phyloP scores from a whole-genome alignment of 1,284 basidiomycete genomes.

The Cerioporus squamosus region DNA sequence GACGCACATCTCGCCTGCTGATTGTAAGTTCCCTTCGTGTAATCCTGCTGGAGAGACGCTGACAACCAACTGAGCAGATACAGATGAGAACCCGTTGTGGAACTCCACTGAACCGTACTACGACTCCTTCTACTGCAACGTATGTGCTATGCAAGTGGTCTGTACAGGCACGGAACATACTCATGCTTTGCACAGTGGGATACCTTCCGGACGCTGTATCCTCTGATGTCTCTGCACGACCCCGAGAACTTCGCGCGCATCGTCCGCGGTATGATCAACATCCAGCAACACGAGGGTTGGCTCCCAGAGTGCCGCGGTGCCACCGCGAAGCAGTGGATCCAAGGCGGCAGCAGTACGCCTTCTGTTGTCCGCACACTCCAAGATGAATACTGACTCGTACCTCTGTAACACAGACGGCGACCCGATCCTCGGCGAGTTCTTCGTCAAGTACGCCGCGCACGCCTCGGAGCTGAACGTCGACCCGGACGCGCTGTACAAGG shows the following conservation, averaged over 20 bases:
- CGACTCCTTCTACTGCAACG: slow-evolving; percentile 73
- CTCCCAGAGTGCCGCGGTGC: slow-evolving; percentile 67
- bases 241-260: slow-evolving; percentile 59
- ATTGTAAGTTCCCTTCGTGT: slow-evolving; percentile 43
- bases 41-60: neutral
- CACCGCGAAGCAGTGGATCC: slow-evolving; percentile 51
- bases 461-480: slow-evolving; percentile 51
- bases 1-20: slow-evolving; percentile 68
- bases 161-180: neutral
- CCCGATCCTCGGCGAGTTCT: slow-evolving; percentile 67
- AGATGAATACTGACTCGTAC: neutral
- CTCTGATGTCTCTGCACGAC: slow-evolving; percentile 63
- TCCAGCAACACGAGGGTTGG: slow-evolving; percentile 71
- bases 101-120: slow-evolving; percentile 67
- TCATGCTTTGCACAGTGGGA: slow-evolving; percentile 61
- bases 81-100: slow-evolving; percentile 73
- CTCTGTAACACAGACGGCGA: slow-evolving; percentile 53
- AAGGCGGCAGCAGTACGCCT: slow-evolving; percentile 66
- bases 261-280: slow-evolving; percentile 66
- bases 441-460: slow-evolving; percentile 63
- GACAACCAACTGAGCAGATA: slow-evolving; percentile 44
- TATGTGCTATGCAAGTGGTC: slow-evolving; percentile 31
- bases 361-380: neutral
- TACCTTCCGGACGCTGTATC: slow-evolving; percentile 63
- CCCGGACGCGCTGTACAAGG: slow-evolving; percentile 50